phyloP scores from a whole-genome alignment of 2,329 filamentous ascomycete species.

The Fusarium goolgardi region DNA sequence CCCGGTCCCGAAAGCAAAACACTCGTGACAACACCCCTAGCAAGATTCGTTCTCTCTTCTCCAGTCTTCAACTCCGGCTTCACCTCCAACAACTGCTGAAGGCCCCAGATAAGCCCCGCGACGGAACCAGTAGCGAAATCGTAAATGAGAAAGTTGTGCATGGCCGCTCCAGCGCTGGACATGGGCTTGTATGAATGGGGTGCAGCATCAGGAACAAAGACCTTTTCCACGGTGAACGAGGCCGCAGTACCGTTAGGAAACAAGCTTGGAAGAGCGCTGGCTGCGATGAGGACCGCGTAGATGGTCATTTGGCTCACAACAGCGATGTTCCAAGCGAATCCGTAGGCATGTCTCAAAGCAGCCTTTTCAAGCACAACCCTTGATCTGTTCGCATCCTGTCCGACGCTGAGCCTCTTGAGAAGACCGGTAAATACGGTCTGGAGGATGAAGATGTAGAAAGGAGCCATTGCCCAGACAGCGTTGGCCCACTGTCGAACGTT shows the following conservation, averaged over 20 bases:
- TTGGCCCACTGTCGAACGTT: conserved; percentile 40
- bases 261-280: conserved; percentile 17
- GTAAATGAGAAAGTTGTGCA: conserved; percentile 45
- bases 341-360: conserved; percentile 41
- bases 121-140: conserved; percentile 42
- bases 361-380: conserved; percentile 28
- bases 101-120: conserved; percentile 36
- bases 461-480: conserved; percentile 42
- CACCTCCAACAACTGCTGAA: conserved; percentile 28
- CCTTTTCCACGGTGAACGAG: conserved; percentile 15
- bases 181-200: conserved; percentile 36
- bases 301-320: conserved; percentile 43
- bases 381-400: conserved; percentile 34
- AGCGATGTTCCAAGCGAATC: conserved; percentile 45
- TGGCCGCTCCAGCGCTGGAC: conserved; percentile 25
- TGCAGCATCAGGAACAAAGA: conserved; percentile 38
- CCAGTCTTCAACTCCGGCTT: conserved; percentile 29
- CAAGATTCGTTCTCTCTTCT: conserved; percentile 36
- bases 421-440: conserved; percentile 34
- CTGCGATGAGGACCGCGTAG: conserved; percentile 24
- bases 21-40: conserved; percentile 35
- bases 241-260: conserved; percentile 37
- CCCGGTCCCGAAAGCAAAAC: conserved; percentile 40
- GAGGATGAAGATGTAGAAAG: conserved; percentile 30
- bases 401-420: conserved; percentile 40